These are phyloP conservation scores for Rosa multiflora DNA, from an alignment of 306 rosid species.

Conservation along the genomic window DNA sequence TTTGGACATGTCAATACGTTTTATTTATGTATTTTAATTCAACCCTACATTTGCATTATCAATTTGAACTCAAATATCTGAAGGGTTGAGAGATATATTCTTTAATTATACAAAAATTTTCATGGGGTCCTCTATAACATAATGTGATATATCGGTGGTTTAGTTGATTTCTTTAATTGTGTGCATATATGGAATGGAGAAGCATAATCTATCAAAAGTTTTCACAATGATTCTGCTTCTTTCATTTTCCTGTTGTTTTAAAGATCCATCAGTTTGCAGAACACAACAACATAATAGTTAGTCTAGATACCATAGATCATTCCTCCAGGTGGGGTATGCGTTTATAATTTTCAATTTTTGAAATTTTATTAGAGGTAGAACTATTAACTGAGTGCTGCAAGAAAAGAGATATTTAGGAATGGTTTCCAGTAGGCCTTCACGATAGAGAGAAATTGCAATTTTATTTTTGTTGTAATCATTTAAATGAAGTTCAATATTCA, in stretches of 20 bases:
- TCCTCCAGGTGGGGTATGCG: not conserved
- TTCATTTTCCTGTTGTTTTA: not conserved
- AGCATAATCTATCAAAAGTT: not conserved
- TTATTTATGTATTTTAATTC: not conserved
- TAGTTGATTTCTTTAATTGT: not conserved
- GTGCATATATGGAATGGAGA: not conserved
- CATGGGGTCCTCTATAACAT: not conserved
- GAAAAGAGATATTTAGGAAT: not conserved
- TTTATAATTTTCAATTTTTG: not conserved
- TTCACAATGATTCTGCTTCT: not conserved
- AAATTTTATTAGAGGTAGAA: not conserved
- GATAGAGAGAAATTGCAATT: not conserved
- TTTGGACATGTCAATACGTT: not conserved
- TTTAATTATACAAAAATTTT: not conserved
- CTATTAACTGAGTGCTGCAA: not conserved
- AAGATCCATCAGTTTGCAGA: not conserved
- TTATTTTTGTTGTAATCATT: not conserved
- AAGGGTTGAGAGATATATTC: not conserved
- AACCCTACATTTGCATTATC: not conserved
- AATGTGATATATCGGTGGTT: not conserved
- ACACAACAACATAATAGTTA: not conserved
- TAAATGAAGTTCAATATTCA: not conserved
- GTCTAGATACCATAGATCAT: not conserved
- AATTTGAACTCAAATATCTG: not conserved
- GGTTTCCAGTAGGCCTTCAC: not conserved